Evolutionary conservation across 139 green algal genomes (phyloP).

Genomic region (Chlorella sp.): DNA sequence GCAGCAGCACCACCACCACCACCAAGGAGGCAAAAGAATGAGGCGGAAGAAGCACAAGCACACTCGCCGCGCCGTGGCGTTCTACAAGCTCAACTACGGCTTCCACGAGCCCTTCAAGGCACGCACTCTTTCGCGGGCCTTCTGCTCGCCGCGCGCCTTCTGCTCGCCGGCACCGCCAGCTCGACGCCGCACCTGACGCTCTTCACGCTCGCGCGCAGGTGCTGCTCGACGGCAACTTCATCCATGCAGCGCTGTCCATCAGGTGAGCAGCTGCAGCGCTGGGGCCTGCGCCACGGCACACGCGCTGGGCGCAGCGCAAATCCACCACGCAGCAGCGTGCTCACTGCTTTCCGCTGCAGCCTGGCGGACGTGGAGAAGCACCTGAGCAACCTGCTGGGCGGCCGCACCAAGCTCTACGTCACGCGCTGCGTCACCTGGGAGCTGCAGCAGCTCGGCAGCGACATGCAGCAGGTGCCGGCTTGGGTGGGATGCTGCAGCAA

Average conservation of each 20-base stretch:
- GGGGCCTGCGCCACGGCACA: too few relatives aligned
- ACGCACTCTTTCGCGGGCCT: too few relatives aligned
- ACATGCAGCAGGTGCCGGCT: conserved; percentile 20
- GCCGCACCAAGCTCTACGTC: conserved; percentile 49
- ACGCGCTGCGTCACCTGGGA: conserved; percentile 59
- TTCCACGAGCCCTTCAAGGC: conserved; percentile 71
- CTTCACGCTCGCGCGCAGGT: conserved; percentile 36
- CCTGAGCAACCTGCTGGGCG: conserved; percentile 52
- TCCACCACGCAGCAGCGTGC: too few relatives aligned
- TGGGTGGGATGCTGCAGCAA: too few relatives aligned
- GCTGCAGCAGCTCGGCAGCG: conserved; percentile 44
- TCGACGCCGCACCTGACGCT: too few relatives aligned
- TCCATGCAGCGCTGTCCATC: conserved; percentile 46
- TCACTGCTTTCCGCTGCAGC: too few relatives aligned
- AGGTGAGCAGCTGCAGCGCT: too few relatives aligned
- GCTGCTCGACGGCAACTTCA: conserved; percentile 76
- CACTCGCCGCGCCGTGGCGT: conserved; percentile 44
- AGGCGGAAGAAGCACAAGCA: conserved; percentile 72
- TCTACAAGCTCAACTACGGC: conserved; percentile 61
- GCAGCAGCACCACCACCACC: too few relatives aligned
- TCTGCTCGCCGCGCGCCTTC: too few relatives aligned
- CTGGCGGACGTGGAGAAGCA: conserved; percentile 31
- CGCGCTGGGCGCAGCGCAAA: too few relatives aligned
- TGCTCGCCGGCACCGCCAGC: too few relatives aligned
- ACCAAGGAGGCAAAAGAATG: too few relatives aligned